Evolutionary conservation across 208 protist genomes (phyloP), one percentile per base, ranked within the genome.

Genomic region (Acanthamoeba triangularis): DNA sequence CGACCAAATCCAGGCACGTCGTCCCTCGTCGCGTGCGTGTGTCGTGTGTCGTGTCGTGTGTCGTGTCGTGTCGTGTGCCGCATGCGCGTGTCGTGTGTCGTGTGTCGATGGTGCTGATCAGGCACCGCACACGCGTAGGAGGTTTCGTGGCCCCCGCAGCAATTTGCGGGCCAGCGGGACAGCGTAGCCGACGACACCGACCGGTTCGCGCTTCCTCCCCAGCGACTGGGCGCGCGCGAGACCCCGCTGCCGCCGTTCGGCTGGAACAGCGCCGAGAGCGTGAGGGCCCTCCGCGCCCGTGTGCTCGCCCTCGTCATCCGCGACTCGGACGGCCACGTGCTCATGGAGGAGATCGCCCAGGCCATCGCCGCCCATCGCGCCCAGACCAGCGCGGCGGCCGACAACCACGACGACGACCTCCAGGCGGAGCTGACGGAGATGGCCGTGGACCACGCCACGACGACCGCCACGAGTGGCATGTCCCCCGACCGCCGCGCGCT

Each of bases 291-390:
- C 35, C 35, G 72, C 7, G 35, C 30, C 25, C 8, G 23, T 1
- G 72, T 80, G 8, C 72, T 37, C 33, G 30, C 72, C n/a, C 72
- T 80, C 5, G 72, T 13, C 41, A 80, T 80, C 72, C 72, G 33
- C 35, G 72, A 80, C n/a, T 25, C 14, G 10, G 72, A 80, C 6
- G 72, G 72, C 41, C 72, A 47, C 14, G 35, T 49, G 33, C 72
- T 80, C 72, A 80, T 80, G 72, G 72, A 80, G 35, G 72, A 80
- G 41, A 44, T 80, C 41, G 23, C 30, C 72, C 72, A 47, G 18
- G 72, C 72, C 18, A 80, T 80, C 72, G 35, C 30, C 0, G 72
- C 72, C 72, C 41, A 80, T 80, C 72, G 33, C 72, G 72, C 72
- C 10, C 35, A 28, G 16, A 47, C n/a, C 23, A 16, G n/a, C 18